Evolutionary conservation across 345 rosid species (phyloP), one percentile per base, ranked within the genome.

Genomic region (Tarenaya hassleriana): DNA sequence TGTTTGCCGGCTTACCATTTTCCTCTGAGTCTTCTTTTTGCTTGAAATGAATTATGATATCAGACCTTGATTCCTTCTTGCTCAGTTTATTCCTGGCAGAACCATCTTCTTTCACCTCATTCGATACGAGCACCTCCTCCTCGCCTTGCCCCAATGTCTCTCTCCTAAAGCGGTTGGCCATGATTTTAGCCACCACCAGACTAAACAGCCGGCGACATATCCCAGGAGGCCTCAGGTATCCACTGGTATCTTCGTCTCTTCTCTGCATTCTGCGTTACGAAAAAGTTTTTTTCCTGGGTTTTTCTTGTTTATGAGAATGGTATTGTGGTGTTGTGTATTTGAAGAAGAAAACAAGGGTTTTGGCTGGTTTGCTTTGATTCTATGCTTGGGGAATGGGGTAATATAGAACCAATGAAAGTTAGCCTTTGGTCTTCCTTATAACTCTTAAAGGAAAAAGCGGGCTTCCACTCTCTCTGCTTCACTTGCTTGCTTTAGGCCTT

Each of bases 1-100:
- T n/a, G n/a, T n/a, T n/a, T n/a, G n/a, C n/a, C n/a, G n/a, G n/a
- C n/a, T n/a, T n/a, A n/a, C n/a, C n/a, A n/a, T n/a, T 18, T 7
- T 42, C 69, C 44, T 65, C 67, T 3, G 52, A 61, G 52, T 60
- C 62, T 54, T 60, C 67, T 60, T 18, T 21, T 47, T 67, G 61
- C 71, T 55, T 61, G 52, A 67, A 60, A 53, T 60, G 53, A 42
- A 60, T 47, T 12, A 61, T 50, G 38, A 67, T 67, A 45, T 49
- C 67, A 48, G 66, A 50, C 21, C 41, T 55, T 35, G 67, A 42
- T 48, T 61, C 46, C 57, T 55, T 61, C 35, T 60, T 61, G n/a
- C n/a, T n/a, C n/a, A n/a, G n/a, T n/a, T n/a, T n/a, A n/a, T n/a
- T n/a, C n/a, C n/a, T n/a, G 54, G 52, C 64, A 40, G 11, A 27